phyloP scores from a whole-genome alignment of 192 early-diverging fungal genomes.

The Coemansia sp. region DNA sequence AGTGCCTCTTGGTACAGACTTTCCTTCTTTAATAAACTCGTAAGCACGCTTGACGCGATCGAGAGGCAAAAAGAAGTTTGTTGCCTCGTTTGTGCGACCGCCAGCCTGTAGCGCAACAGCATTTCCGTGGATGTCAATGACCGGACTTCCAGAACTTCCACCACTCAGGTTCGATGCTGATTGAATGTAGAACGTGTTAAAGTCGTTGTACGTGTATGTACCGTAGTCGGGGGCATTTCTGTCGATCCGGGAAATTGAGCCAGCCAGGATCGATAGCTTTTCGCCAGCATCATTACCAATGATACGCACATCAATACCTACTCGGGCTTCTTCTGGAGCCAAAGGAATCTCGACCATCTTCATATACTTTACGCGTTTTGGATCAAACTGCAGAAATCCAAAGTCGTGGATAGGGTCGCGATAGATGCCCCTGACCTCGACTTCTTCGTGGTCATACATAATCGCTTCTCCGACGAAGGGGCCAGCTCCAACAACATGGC shows the following conservation, averaged over 20 bases:
- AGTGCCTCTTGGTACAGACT: conserved; percentile 69
- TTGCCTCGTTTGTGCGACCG: conserved; percentile 66
- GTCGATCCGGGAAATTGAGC: conserved; percentile 72
- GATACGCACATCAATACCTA: conserved; percentile 75
- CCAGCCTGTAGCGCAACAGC: conserved; percentile 77
- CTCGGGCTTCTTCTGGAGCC: conserved; percentile 66
- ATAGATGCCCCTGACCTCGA: conserved; percentile 69
- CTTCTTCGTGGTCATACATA: conserved; percentile 75
- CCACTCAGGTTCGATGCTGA: conserved; percentile 73
- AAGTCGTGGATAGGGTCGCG: conserved; percentile 85
- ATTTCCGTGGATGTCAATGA: conserved; percentile 72
- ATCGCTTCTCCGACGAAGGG: conserved; percentile 75
- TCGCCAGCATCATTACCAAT: conserved; percentile 82
- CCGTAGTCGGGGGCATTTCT: conserved; percentile 73
- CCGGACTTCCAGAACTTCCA: conserved; percentile 76
- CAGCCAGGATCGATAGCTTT: conserved; percentile 74
- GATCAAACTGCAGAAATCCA: conserved; percentile 78
- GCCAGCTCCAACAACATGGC: conserved; percentile 74
- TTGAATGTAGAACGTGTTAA: conserved; percentile 83
- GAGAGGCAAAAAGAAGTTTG: conserved; percentile 75
- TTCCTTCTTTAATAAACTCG: conserved; percentile 56
- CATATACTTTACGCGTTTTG: conserved; percentile 67
- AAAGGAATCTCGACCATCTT: conserved; percentile 66
- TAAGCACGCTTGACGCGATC: conserved; percentile 72
- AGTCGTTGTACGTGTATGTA: conserved; percentile 69